Conservation (phyloP, 306 rosid genomes). For the Cajanus cajan region DNA sequence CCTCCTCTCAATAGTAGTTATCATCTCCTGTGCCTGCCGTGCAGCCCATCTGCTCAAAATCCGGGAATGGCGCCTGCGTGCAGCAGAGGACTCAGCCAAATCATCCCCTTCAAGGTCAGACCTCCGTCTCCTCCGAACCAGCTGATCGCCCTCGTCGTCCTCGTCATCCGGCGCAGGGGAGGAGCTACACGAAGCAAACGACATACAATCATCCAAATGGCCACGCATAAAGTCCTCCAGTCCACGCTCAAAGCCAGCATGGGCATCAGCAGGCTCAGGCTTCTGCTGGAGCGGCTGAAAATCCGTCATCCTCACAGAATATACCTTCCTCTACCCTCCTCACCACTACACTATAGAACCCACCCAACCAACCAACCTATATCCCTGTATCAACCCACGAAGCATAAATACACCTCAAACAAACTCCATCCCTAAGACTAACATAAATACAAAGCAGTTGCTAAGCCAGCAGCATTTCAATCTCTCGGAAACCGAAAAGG, state of each 20-base stretch:
- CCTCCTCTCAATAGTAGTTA: slow-evolving; percentile 97
- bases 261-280: slow-evolving; percentile 86
- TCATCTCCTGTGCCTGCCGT: slow-evolving; percentile 98
- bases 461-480: slow-evolving; percentile 48
- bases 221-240: slow-evolving; percentile 93
- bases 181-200: slow-evolving; percentile 95
- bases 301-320: slow-evolving; percentile 73
- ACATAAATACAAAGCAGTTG: slow-evolving; percentile 20
- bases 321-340: slow-evolving; percentile 20
- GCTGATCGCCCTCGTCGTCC: slow-evolving; percentile 89
- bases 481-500: slow-evolving; percentile 47
- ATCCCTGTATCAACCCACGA: slow-evolving; percentile 36
- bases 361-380: slow-evolving; percentile 37
- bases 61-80: slow-evolving; percentile 79
- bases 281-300: slow-evolving; percentile 85
- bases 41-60: slow-evolving; percentile 98
- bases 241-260: slow-evolving; percentile 74
- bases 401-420: slow-evolving; percentile 26
- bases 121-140: slow-evolving; percentile 86
- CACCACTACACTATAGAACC: slow-evolving; percentile 36
- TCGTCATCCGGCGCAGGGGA: slow-evolving; percentile 70
- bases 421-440: slow-evolving; percentile 41
- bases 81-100: slow-evolving; percentile 93
- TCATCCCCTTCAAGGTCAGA: slow-evolving; percentile 94
- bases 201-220: slow-evolving; percentile 93